phyloP scores from a whole-genome alignment of 129 eudicot genomes.

The Gnaphalium uliginosum region DNA sequence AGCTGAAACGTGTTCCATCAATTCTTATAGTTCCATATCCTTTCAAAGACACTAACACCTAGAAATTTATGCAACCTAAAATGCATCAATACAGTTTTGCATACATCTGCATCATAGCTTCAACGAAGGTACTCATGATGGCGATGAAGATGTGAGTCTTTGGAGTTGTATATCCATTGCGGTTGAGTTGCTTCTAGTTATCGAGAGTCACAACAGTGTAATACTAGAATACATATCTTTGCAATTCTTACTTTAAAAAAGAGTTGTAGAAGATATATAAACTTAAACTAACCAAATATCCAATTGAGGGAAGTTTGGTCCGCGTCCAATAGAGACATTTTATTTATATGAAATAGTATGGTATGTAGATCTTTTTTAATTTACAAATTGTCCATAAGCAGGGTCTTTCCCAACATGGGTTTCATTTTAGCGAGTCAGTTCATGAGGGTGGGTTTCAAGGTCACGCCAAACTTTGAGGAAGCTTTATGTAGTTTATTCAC shows the following conservation, averaged over 20 bases:
- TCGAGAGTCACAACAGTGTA: not conserved
- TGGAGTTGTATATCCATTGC: not conserved
- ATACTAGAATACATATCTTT: not conserved
- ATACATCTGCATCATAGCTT: conserved; percentile 11
- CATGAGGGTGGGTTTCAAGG: not conserved
- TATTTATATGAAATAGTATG: not conserved
- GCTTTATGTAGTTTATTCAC: not conserved
- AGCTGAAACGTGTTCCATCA: conserved; percentile 18
- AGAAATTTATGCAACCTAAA: conserved; percentile 10
- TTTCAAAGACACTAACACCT: not conserved
- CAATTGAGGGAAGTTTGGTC: not conserved
- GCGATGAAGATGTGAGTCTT: conserved; percentile 5
- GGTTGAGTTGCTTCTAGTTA: conserved; percentile 18
- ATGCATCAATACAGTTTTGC: not conserved
- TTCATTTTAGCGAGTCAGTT: not conserved
- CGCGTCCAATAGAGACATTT: not conserved
- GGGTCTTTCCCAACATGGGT: too few relatives aligned
- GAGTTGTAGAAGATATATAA: not conserved
- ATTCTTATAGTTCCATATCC: not conserved
- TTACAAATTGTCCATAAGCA: not conserved
- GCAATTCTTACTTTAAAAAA: not conserved
- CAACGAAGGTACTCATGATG: not conserved
- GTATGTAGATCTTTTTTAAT: not conserved
- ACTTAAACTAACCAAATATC: not conserved
- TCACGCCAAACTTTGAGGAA: not conserved